Conservation (phyloP, 306 rosid species). For the Aeschynomene evenia region DNA sequence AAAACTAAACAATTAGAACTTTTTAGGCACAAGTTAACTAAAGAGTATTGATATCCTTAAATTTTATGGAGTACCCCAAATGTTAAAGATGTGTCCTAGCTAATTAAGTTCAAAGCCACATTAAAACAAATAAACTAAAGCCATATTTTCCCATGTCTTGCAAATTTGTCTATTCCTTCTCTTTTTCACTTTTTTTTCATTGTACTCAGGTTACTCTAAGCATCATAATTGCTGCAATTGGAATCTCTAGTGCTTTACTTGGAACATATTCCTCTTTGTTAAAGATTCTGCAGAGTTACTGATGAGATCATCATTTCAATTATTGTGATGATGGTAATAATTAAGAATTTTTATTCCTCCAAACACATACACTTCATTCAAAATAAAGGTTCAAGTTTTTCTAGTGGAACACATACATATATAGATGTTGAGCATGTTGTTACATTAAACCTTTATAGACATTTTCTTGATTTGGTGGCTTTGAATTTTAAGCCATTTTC, state of each 20-base stretch:
- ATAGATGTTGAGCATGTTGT: background rate
- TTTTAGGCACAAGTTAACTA: too few species aligned
- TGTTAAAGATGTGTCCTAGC: too few species aligned
- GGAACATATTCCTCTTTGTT: slow-evolving; percentile 67
- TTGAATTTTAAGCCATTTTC: too few species aligned
- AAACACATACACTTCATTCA: background rate
- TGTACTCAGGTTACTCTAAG: slow-evolving; percentile 50
- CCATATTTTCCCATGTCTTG: background rate
- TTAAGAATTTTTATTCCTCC: background rate
- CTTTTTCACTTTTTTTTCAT: background rate
- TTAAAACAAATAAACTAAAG: too few species aligned
- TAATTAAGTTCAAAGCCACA: background rate
- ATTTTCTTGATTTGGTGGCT: too few species aligned
- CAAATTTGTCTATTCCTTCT: background rate
- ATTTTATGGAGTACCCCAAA: too few species aligned
- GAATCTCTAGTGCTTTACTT: slow-evolving; percentile 44
- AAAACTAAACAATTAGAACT: too few species aligned
- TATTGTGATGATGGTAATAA: background rate
- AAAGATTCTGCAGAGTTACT: slow-evolving; percentile 35
- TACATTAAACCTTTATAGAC: background rate
- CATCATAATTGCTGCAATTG: slow-evolving; percentile 39
- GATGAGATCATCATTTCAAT: slow-evolving; percentile 19
- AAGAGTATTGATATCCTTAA: too few species aligned
- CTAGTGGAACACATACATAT: background rate
- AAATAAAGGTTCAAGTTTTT: background rate